A percentile compares a stretch with the other conserved stretches of the same genome.
Conservation (phyloP, 257 asterid genomes). For the Mentha longifolia region DNA sequence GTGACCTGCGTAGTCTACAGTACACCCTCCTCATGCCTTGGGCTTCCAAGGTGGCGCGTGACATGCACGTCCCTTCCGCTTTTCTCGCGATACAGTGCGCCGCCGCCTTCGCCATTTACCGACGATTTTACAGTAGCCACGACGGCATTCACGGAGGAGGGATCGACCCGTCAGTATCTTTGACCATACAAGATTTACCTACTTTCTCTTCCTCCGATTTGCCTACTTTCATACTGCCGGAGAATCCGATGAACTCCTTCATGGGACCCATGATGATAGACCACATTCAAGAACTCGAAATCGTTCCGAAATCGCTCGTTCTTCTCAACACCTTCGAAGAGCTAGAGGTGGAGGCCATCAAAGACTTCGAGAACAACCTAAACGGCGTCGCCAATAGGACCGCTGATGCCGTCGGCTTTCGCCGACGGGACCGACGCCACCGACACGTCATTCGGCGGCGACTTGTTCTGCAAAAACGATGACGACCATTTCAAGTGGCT, state of each 20-base stretch:
- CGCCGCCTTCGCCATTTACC: no score
- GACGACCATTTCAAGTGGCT: constrained; percentile 53
- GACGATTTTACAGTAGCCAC: no score
- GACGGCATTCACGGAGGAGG: no score
- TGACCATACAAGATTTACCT: constrained; percentile 47
- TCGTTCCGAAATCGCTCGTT: constrained; percentile 39
- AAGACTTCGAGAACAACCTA: constrained; percentile 29
- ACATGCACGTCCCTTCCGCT: no score
- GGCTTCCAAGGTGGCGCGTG: no score
- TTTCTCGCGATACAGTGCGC: no score
- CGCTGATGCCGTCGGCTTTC: no score
- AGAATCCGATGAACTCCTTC: background rate
- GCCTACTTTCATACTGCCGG: constrained; percentile 48
- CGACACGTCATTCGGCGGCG: constrained; percentile 55
- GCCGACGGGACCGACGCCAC: constrained; percentile 28
- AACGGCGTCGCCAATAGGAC: constrained; percentile 49
- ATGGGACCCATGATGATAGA: constrained; percentile 37
- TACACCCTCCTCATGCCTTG: no score
- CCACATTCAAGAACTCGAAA: constrained; percentile 50
- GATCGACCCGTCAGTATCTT: no score
- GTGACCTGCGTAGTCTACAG: no score
- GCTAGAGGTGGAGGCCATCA: constrained; percentile 49
- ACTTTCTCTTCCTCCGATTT: constrained; percentile 42
- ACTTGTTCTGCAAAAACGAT: constrained; percentile 40
- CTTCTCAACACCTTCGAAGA: constrained; percentile 56